These are phyloP conservation scores for Arthrobotrys conoides DNA, from an alignment of 2,329 filamentous ascomycete species.

Conservation along the genomic window DNA sequence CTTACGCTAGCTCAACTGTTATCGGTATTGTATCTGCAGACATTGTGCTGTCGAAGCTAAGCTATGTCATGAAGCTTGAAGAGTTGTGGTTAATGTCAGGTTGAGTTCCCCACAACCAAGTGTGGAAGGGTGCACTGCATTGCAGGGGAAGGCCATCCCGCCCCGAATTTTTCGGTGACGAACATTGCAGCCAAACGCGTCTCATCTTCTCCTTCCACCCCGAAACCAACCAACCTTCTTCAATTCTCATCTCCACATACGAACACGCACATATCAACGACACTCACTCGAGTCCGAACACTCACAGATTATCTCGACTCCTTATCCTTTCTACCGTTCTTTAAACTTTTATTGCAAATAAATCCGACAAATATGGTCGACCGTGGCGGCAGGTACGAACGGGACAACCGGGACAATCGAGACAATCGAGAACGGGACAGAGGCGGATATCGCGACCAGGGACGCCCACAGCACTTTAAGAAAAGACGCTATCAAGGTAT, in stretches of 20 bases:
- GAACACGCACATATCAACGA: conserved; percentile 10
- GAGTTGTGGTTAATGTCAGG: conserved; percentile 6
- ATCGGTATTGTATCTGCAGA: conserved; percentile 43
- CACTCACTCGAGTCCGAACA: conserved; percentile 10
- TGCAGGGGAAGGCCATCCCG: conserved; percentile 34
- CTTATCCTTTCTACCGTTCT: conserved; percentile 6
- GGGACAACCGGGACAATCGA: conserved; percentile 51
- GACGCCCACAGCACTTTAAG: conserved; percentile 57
- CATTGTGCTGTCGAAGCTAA: neutral
- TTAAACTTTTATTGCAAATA: neutral
- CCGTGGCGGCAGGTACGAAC: conserved; percentile 58
- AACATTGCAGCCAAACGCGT: conserved; percentile 56
- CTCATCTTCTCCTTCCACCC: conserved; percentile 26
- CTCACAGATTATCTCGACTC: neutral
- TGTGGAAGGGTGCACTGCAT: neutral
- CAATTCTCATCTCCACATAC: conserved; percentile 13
- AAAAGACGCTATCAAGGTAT: conserved; percentile 59
- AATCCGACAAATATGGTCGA: conserved; percentile 49
- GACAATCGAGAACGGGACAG: conserved; percentile 54
- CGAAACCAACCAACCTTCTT: conserved; percentile 17
- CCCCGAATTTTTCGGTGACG: conserved; percentile 54
- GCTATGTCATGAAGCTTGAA: neutral
- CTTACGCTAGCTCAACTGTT: conserved; percentile 70
- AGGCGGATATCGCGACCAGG: conserved; percentile 51
- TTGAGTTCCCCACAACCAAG: conserved; percentile 28